These are phyloP conservation scores for Polytolypa hystricis DNA, from an alignment of 2,329 filamentous ascomycete genomes.

Conservation along the genomic window DNA sequence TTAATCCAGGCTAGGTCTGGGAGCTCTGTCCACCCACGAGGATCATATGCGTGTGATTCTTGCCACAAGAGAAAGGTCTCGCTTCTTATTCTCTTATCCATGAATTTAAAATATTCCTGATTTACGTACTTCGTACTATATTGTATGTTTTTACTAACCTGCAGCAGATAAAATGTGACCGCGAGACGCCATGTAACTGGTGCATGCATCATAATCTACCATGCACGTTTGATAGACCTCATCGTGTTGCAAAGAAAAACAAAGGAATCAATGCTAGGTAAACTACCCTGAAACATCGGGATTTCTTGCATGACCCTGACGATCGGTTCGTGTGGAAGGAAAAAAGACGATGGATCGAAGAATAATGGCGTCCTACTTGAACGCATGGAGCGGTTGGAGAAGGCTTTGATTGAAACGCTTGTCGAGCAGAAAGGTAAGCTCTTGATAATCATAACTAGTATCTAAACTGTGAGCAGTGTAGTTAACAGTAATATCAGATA, in stretches of 20 bases:
- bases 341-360: slow-evolving; percentile 7
- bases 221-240: slow-evolving; percentile 36
- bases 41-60: slow-evolving; percentile 38
- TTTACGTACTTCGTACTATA: too few species aligned
- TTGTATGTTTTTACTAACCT: too few species aligned
- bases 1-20: too few species aligned
- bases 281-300: slow-evolving; percentile 2
- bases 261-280: slow-evolving; percentile 15
- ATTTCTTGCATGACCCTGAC: slow-evolving; percentile 7
- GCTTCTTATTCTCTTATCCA: too few species aligned
- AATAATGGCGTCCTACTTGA: slow-evolving; percentile 22
- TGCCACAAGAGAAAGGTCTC: slow-evolving; percentile 40
- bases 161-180: slow-evolving; percentile 41
- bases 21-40: too few species aligned
- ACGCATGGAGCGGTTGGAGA: slow-evolving; percentile 32
- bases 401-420: slow-evolving; percentile 20
- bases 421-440: neutral
- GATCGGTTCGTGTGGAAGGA: neutral
- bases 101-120: too few species aligned
- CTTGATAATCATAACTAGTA: neutral
- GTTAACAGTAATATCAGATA: neutral
- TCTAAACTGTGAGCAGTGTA: neutral
- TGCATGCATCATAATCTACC: slow-evolving; percentile 38
- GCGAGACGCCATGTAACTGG: slow-evolving; percentile 38
- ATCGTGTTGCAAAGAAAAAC: slow-evolving; percentile 19